Base-by-base conservation (phyloP, 2,329 filamentous ascomycete species). In the Tolypocladium tropicale region DNA sequence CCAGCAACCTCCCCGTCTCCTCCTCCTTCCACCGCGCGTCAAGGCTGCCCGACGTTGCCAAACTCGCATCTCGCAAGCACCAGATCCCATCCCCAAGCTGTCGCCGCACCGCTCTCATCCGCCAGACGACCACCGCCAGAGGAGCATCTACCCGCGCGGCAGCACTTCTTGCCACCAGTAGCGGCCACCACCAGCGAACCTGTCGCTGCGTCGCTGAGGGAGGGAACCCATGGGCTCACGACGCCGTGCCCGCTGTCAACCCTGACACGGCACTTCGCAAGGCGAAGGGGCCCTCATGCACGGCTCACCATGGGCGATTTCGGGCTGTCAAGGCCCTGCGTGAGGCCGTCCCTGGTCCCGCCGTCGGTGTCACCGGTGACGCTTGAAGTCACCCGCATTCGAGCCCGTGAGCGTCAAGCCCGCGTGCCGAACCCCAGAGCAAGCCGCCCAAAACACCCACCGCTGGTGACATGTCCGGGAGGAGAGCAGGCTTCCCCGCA, bases 331-430 rank as follows among this genome's bases (percentile, higher is more conserved):
- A 32, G 23, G 23, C 51, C 33, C 33, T 39, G 23, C 34, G 51
- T 30, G n/a, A 32, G 46, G 16, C 46, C 18, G 28, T 6, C 18
- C 16, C 12, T 16, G 9, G 46, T 12, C 34, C 21, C 34, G 33
- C 51, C 51, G 23, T 36, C 51, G 34, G 32, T 30, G 14, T 36
- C 33, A 2, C 51, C 23, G 23, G n/a, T 39, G 9, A n/a, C 36
- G 21, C 62, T 66, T 21, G 46, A 50, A 21, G 6, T 50, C 18
- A 21, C 46, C 18, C 46, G 28, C 28, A 33, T 41, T 10, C 23
- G 23, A 14, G 6, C 52, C 11, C 28, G 25, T 25, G 12, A 41
- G 12, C 37, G 37, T 28, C 36, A 18, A 23, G 37, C 53, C 28
- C 28, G 14, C 4, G n/a, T 21, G 14, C 16, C 28, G 6, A 32